Conservation (phyloP, 2,329 filamentous ascomycete genomes). For the Fusarium paranaense region DNA sequence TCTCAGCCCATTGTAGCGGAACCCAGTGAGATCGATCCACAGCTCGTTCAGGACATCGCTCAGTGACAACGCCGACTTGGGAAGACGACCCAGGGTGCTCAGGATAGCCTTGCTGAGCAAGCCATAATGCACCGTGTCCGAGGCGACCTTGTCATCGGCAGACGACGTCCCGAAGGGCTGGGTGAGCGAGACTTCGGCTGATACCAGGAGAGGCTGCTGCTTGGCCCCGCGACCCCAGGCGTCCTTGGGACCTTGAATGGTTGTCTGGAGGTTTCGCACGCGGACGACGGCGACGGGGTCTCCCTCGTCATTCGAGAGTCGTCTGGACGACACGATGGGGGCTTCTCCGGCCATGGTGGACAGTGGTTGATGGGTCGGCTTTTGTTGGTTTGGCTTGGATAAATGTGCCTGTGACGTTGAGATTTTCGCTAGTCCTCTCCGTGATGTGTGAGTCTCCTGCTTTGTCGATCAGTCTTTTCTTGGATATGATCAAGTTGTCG, state of each 20-base stretch:
- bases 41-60: slow-evolving; percentile 46
- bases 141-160: slow-evolving; percentile 68
- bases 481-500: slow-evolving; percentile 1
- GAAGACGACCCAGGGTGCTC: slow-evolving; percentile 51
- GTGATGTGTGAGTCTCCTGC: neutral
- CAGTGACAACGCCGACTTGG: slow-evolving; percentile 34
- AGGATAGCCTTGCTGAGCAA: slow-evolving; percentile 75
- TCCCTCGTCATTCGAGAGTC: slow-evolving; percentile 42
- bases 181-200: slow-evolving; percentile 68
- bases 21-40: slow-evolving; percentile 49
- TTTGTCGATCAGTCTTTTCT: neutral
- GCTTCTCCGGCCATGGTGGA: slow-evolving; percentile 32
- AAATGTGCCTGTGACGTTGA: neutral
- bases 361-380: neutral
- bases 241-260: slow-evolving; percentile 69
- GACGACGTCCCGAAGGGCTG: slow-evolving; percentile 69
- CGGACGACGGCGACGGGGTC: slow-evolving; percentile 61
- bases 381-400: neutral
- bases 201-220: slow-evolving; percentile 72
- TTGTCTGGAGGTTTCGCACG: slow-evolving; percentile 71
- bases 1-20: slow-evolving; percentile 26
- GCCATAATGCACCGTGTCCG: slow-evolving; percentile 83
- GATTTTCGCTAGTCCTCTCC: too few relatives aligned
- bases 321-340: slow-evolving; percentile 39
- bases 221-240: slow-evolving; percentile 73